These are phyloP conservation scores for Diospyros lotus DNA, from an alignment of 148 eudicot species.

Conservation along the genomic window DNA sequence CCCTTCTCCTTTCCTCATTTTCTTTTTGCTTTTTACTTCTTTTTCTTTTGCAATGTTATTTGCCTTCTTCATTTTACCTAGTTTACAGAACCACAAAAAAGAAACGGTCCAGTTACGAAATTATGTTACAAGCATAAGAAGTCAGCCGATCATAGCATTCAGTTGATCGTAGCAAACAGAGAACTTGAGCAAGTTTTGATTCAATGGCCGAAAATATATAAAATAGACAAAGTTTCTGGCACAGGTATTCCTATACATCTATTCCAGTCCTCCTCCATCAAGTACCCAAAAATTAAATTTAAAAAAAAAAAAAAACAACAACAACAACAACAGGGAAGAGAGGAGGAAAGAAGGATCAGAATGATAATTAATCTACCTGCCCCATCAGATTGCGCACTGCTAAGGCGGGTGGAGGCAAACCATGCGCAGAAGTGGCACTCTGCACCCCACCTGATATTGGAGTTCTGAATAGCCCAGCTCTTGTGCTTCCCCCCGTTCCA, in stretches of 20 bases:
- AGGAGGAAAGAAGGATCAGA: no score
- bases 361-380: constrained; percentile 42
- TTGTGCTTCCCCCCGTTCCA: constrained; percentile 29
- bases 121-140: not conserved
- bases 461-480: constrained; percentile 94
- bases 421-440: constrained; percentile 98
- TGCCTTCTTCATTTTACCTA: not conserved
- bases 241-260: no score
- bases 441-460: constrained; percentile 99
- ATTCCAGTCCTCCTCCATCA: no score
- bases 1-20: not conserved
- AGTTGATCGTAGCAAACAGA: not conserved
- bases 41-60: no score
- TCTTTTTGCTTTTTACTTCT: no score
- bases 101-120: not conserved
- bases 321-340: no score
- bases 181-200: not conserved
- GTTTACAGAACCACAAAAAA: not conserved
- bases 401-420: constrained; percentile 86
- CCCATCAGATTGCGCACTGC: constrained; percentile 99
- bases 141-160: not conserved
- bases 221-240: no score
- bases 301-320: no score
- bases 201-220: not conserved
- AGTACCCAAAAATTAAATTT: no score